Base-by-base conservation (phyloP, 2,329 filamentous ascomycete species). In the Zymoseptoria tritici region DNA sequence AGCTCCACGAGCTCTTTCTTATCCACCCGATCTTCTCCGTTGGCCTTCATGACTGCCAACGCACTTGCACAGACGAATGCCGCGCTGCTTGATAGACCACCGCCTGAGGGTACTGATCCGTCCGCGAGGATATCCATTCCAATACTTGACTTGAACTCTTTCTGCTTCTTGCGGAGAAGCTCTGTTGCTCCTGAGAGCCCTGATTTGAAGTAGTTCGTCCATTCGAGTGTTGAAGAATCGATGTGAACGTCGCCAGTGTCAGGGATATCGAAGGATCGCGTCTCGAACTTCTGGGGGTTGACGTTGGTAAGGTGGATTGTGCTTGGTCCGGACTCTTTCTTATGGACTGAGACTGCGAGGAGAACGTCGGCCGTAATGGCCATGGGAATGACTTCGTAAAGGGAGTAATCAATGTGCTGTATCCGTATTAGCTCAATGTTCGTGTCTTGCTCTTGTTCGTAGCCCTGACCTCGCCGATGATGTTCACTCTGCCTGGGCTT, bases 141-240 rank as follows among this genome's bases (percentile, higher is more conserved):
- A 54, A 83, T 82, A 2, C 90, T 87, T 51, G 80, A 80, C 71
- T 91, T 88, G 53, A 76, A 77, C 9, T 79, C 77, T 52, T 70
- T 65, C 36, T 83, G 83, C 72, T 87, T 87, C 75, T 86, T 84
- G 55, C 85, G 82, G 64, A 99, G 78, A 60, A 96, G 80, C 68
- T 89, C 84, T 58, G 96, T 77, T 0, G 93, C 93, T 29, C 92
- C 94, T 42, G 85, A 81, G 55, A 97, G 80, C 0, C 94, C 94
- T 57, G 91, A 90, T 78, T 94, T 95, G 84, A 99, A 97, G 81
- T 99, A 99, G 74, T 97, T 99, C 60, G 91, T 89, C 94, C 94
- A 99, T 77, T 97, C 91, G 66, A 95, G 89, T 67, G 88, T 83
- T 19, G 85, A 86, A 7, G 90, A 83, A 74, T 97, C 91, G 68